Percentiles rank a stretch among this genome's conserved stretches.
Evolutionary conservation across 176 grass and related monocot genomes (phyloP).

Genomic region (Metroxylon sagu): DNA sequence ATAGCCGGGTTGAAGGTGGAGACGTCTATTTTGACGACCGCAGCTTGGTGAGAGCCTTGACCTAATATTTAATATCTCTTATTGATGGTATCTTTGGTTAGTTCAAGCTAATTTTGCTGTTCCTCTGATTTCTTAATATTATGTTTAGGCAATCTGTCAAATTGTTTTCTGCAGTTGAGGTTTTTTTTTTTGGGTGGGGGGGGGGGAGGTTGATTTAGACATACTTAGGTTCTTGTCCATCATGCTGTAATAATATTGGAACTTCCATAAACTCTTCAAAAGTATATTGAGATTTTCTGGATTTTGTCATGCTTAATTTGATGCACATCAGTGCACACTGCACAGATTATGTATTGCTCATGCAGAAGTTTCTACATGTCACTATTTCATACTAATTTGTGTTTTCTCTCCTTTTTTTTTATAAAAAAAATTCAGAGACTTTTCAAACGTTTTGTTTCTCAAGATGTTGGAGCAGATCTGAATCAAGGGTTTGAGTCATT

Average conservation of each 20-base stretch:
- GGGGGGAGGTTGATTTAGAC: too few relatives aligned
- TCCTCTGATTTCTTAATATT: background rate
- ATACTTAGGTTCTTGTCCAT: too few relatives aligned
- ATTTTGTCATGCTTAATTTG: background rate
- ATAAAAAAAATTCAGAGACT: conserved; percentile 47
- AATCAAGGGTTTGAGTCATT: conserved; percentile 92
- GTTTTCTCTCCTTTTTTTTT: conserved; percentile 28
- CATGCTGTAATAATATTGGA: too few relatives aligned
- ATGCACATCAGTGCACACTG: background rate
- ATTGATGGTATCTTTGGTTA: too few relatives aligned
- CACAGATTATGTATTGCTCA: background rate
- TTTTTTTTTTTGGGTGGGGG: too few relatives aligned
- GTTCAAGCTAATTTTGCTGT: conserved; percentile 1
- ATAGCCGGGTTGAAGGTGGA: conserved; percentile 75
- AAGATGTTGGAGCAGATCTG: conserved; percentile 69
- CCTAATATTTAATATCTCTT: background rate
- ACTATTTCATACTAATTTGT: background rate
- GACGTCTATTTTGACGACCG: conserved; percentile 87
- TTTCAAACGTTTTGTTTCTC: conserved; percentile 82
- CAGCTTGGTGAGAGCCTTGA: conserved; percentile 59
- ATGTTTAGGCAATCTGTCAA: too few relatives aligned
- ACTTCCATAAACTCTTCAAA: background rate
- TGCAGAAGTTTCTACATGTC: too few relatives aligned
- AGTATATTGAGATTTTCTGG: conserved; percentile 10
- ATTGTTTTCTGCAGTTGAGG: too few relatives aligned